phyloP scores from a whole-genome alignment of 139 green algal genomes.

The Auxenochlorella pyrenoidosa region DNA sequence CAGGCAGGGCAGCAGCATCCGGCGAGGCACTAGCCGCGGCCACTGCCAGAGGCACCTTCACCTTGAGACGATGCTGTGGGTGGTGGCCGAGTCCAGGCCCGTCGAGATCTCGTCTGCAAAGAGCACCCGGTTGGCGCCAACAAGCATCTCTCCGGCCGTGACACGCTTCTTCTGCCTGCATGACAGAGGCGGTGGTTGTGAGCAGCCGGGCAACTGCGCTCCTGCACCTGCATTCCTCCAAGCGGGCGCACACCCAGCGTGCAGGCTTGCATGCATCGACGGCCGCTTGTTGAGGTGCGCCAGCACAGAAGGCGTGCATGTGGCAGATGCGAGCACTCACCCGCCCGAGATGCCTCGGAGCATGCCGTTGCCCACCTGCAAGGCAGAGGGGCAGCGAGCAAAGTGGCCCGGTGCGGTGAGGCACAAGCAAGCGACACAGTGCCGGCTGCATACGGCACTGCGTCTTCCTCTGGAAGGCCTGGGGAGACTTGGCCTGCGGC shows the following conservation, averaged over 20 bases:
- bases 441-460: too few species aligned
- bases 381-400: neutral
- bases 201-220: too few species aligned
- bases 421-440: neutral
- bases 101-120: slow-evolving; percentile 67
- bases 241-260: too few species aligned
- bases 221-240: too few species aligned
- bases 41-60: too few species aligned
- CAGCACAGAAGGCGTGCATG: too few species aligned
- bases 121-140: slow-evolving; percentile 51
- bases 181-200: too few species aligned
- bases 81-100: slow-evolving; percentile 59
- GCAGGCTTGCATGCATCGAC: too few species aligned
- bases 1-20: neutral
- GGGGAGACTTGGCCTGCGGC: too few species aligned
- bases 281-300: too few species aligned
- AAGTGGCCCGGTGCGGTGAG: neutral
- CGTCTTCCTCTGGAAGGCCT: too few species aligned
- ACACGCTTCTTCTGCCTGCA: slow-evolving; percentile 58
- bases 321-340: neutral
- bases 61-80: slow-evolving; percentile 38
- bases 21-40: too few species aligned
- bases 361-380: slow-evolving; percentile 43
- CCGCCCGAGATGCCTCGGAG: neutral
- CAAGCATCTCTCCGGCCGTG: slow-evolving; percentile 73